Evolutionary conservation across 1,139 yeast genomes (phyloP), one percentile per base, ranked within the genome.

Genomic region (Taiozyma sp.): DNA sequence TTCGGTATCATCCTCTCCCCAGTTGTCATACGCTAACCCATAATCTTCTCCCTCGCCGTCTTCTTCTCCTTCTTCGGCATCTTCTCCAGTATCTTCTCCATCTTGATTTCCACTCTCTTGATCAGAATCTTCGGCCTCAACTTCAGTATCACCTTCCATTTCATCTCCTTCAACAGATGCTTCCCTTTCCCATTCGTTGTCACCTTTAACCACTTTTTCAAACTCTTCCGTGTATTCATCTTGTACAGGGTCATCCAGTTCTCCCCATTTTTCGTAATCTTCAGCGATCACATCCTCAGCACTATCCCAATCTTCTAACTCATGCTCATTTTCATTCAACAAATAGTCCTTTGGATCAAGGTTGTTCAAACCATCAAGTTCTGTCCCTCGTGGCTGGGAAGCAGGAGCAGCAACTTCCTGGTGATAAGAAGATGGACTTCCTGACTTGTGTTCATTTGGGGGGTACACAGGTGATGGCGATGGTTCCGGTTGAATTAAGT

Each of bases 1-100:
- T 14, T 49, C 53, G 8, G 13, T 19, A 8, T 49, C 47, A 27
- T 39, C 44, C 14, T 52, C 53, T n/a, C 43, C 44, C 3, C 28
- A 41, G 9, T 34, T 27, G 2, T 45, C 52, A 29, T 27, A 27
- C 16, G 12, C 22, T 3, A 12, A 19, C 22, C 43, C 47, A 46
- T 50, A 51, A 10, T 29, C 40, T 29, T 32, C 40, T 4, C 23
- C 42, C 4, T 44, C 52, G 14, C 47, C 44, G 2, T 48, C 45
- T 28, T 46, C 48, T 24, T 48, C 45, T 28, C 44, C 48, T 24
- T 36, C 39, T 14, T 43, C 48, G 9, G 29, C 40, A 14, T 41
- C 8, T 14, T 28, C 30, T 9, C 13, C 30, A 28, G 12, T 9
- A 9, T 28, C 30, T 9, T 28, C 30, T 28, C n/a, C 40, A 16